phyloP scores from a whole-genome alignment of 1,284 basidiomycete genomes.

The Melampsora abietis-canadensis region DNA sequence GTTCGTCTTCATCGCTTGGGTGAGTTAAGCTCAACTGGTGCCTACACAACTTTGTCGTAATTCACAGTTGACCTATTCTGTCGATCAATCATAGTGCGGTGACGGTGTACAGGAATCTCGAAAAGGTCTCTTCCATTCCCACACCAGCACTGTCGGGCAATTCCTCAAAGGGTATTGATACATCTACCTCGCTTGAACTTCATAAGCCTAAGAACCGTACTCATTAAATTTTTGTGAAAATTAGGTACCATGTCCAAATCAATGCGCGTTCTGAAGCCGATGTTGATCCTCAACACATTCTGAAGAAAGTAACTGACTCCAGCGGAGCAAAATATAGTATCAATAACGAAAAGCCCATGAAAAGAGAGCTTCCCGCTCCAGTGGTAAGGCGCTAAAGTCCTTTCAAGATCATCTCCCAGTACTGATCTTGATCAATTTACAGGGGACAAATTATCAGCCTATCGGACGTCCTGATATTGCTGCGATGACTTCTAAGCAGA shows the following conservation, averaged over 20 bases:
- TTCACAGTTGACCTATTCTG: slow-evolving; percentile 51
- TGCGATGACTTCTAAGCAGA: slow-evolving; percentile 45
- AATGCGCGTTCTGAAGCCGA: slow-evolving; percentile 86
- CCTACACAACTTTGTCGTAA: slow-evolving; percentile 2
- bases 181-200: not conserved
- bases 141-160: slow-evolving; percentile 74
- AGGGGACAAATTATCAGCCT: slow-evolving; percentile 50
- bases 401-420: slow-evolving; percentile 60
- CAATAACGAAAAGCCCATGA: slow-evolving; percentile 56
- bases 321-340: slow-evolving; percentile 87
- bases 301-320: slow-evolving; percentile 81
- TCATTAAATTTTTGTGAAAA: not conserved
- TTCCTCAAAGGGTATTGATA: slow-evolving; percentile 66
- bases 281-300: slow-evolving; percentile 72
- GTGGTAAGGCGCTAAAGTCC: slow-evolving; percentile 63
- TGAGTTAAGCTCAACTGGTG: slow-evolving; percentile 40
- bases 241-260: slow-evolving; percentile 74
- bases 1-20: slow-evolving; percentile 70
- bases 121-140: slow-evolving; percentile 87
- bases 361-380: slow-evolving; percentile 49
- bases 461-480: slow-evolving; percentile 53
- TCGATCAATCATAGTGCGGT: slow-evolving; percentile 64
- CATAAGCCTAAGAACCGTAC: not conserved
- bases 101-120: slow-evolving; percentile 88
- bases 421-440: slow-evolving; percentile 46